These are phyloP conservation scores for Alternaria conjuncta DNA, from an alignment of 2,329 filamentous ascomycete genomes.

Conservation along the genomic window DNA sequence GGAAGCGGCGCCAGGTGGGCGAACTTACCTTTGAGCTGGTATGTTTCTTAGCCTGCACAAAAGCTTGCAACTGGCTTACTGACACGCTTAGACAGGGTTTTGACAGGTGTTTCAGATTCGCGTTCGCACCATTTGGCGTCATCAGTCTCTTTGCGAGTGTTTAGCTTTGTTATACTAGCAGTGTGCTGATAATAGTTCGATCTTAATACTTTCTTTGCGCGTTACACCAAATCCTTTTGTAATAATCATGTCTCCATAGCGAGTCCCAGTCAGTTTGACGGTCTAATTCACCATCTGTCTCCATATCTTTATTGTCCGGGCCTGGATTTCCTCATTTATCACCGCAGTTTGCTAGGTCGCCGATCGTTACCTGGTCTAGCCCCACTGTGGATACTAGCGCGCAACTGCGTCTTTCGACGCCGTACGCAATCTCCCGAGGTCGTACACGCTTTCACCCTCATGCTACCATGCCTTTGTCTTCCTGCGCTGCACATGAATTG, in stretches of 20 bases:
- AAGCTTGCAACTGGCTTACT: background rate
- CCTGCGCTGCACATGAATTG: background rate
- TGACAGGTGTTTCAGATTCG: background rate
- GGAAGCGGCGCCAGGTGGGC: constrained; percentile 34
- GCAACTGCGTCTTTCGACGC: background rate
- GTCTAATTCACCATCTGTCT: background rate
- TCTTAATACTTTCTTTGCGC: no score
- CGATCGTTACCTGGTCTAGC: background rate
- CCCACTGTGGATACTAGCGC: background rate
- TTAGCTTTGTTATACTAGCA: background rate
- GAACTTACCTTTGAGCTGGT: constrained; percentile 37
- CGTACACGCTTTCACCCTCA: background rate
- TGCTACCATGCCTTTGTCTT: background rate
- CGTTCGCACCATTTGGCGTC: background rate
- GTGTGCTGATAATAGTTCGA: background rate
- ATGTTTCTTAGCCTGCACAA: background rate
- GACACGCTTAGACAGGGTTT: background rate
- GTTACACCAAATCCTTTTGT: background rate
- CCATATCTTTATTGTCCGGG: background rate
- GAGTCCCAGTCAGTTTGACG: background rate
- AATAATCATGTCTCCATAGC: background rate
- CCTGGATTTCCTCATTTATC: background rate
- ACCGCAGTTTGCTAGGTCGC: background rate
- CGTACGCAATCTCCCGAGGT: background rate
- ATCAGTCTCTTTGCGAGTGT: no score